Base-by-base conservation (phyloP, 768 basidiomycete genomes). In the Lentinula guzmanii region DNA sequence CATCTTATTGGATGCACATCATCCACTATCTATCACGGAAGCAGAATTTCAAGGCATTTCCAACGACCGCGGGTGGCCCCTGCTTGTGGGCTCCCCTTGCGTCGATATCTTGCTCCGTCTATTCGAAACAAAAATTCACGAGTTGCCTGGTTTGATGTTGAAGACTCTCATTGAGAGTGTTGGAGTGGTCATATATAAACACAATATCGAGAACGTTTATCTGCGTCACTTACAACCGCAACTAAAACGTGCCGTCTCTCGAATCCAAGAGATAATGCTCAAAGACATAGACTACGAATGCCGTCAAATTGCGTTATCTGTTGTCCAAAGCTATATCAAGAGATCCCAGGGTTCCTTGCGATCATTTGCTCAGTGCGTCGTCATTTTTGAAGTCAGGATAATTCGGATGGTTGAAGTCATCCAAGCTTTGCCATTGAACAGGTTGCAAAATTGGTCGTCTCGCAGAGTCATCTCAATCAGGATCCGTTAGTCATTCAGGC, bases 151-250 rank as follows among this genome's bases (percentile, higher is more conserved):
- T 48, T 66, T 84, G 48, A 81, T 80, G 1, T 69, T 83, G 62
- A 89, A 90, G 67, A 80, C 76, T 57, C 67, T 89, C 46, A 72
- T 91, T 48, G 88, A 91, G 72, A 74, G 81, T 1, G 66, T 90
- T 24, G 78, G 87, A 61, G 82, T 90, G 46, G 76, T 86, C 62
- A 79, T 89, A 21, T 85, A 86, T 72, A 92, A 92, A 73, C 86
- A 90, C 62, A 86, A 92, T 67, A 82, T 92, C 61, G 84, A 85
- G 51, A 80, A 78, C 55, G 70, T 66, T 18, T 70, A 79, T 13
- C 74, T 91, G 58, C 76, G 71, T 54, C 82, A 84, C 65, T 77
- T 89, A 33, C 83, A 86, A 52, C 76, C 74, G 34, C 64, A 72
- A 13, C 72, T 90, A 2, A 79, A 84, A 41, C 77, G 72, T 54